phyloP scores from a whole-genome alignment of 1,139 yeast species.

The Magnusiomyces ingens region DNA sequence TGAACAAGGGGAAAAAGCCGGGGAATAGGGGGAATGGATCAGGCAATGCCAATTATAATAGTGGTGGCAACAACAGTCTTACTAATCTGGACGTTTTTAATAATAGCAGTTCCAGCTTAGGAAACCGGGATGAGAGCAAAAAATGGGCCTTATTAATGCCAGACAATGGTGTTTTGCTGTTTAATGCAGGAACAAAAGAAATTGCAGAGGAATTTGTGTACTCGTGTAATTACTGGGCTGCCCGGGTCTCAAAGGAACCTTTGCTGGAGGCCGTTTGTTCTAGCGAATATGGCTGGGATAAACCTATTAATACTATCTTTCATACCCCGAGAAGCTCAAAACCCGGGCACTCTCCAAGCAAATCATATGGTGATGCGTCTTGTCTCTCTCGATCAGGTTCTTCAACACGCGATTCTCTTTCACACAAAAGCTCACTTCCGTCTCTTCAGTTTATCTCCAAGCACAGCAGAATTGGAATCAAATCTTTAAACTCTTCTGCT shows the following conservation, averaged over 20 bases:
- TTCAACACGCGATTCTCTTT: too few relatives aligned
- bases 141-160: conserved; percentile 36
- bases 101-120: conserved; percentile 10
- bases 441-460: too few relatives aligned
- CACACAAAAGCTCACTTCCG: too few relatives aligned
- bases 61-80: conserved; percentile 17
- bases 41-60: too few relatives aligned
- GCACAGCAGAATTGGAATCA: too few relatives aligned
- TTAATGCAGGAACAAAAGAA: conserved; percentile 54
- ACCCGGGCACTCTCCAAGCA: too few relatives aligned
- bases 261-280: conserved; percentile 56
- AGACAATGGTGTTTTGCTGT: conserved; percentile 29
- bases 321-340: too few relatives aligned
- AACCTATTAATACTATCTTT: conserved; percentile 23
- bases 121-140: conserved; percentile 17
- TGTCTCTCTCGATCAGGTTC: too few relatives aligned
- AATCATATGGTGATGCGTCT: too few relatives aligned
- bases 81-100: conserved; percentile 21
- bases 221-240: conserved; percentile 87
- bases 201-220: conserved; percentile 67
- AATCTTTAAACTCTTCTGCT: too few relatives aligned
- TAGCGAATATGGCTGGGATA: conserved; percentile 76
- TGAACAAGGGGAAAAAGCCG: too few relatives aligned
- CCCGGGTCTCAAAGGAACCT: conserved; percentile 75
- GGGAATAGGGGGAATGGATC: too few relatives aligned